Evolutionary conservation across 176 grass and related monocot species (phyloP).

Genomic region (Triticum dicoccoides): DNA sequence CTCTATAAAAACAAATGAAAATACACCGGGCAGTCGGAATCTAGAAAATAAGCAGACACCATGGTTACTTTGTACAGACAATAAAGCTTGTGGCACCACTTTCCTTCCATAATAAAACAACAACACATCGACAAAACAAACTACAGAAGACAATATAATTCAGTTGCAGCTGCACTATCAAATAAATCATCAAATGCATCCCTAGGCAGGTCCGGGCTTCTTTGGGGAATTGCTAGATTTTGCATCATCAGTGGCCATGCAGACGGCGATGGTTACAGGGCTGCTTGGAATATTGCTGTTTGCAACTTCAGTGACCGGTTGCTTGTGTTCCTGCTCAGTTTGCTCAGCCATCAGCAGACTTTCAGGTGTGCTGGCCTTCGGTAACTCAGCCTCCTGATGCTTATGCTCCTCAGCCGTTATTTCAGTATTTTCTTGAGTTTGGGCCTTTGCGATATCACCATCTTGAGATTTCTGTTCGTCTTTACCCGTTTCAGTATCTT

Average conservation of each 20-base stretch:
- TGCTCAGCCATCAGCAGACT: conserved; percentile 19
- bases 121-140: neutral
- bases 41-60: neutral
- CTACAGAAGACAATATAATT: neutral
- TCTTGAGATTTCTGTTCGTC: neutral
- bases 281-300: conserved; percentile 36
- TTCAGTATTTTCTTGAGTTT: conserved; percentile 11
- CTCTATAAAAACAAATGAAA: neutral
- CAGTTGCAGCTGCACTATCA: neutral
- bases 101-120: neutral
- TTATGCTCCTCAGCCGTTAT: conserved; percentile 12
- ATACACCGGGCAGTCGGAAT: neutral
- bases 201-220: conserved; percentile 47
- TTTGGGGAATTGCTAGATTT: conserved; percentile 27
- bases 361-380: neutral
- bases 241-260: conserved; percentile 8
- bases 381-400: conserved; percentile 2
- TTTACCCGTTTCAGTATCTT: conserved; percentile 5
- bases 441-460: neutral
- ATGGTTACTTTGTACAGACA: neutral
- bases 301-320: conserved; percentile 11
- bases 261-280: conserved; percentile 38
- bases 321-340: conserved; percentile 27
- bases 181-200: conserved; percentile 43
- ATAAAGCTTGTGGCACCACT: neutral